A percentile compares a stretch with the other conserved stretches of the same genome.
These are phyloP conservation scores for Tolypocladium capitatum DNA, from an alignment of 2,329 filamentous ascomycete genomes.

Conservation along the genomic window DNA sequence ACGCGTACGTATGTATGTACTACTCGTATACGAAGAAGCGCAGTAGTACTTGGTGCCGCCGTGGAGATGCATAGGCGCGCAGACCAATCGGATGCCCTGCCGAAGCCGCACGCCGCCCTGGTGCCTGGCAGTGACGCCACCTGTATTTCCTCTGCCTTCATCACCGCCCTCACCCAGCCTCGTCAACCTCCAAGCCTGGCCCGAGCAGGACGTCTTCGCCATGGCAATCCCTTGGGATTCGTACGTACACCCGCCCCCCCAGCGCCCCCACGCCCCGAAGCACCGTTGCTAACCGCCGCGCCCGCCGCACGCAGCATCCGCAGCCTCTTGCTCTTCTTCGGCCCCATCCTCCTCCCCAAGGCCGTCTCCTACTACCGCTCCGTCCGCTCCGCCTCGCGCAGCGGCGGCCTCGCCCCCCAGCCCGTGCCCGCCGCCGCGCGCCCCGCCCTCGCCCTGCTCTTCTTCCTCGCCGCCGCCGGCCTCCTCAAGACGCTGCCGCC, in stretches of 20 bases:
- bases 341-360: conserved; percentile 58
- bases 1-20: no score
- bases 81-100: no score
- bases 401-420: conserved; percentile 35
- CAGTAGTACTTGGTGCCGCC: no score
- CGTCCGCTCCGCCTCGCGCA: conserved; percentile 26
- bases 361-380: conserved; percentile 51
- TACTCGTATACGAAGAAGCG: no score
- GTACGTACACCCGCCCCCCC: conserved; percentile 6
- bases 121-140: not conserved
- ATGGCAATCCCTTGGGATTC: conserved; percentile 4
- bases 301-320: conserved; percentile 31
- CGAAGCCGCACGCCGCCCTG: no score
- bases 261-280: not conserved
- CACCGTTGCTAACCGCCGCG: conserved; percentile 1
- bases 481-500: conserved; percentile 49
- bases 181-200: not conserved
- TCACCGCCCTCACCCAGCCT: not conserved
- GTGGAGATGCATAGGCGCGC: no score
- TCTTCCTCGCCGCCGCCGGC: conserved; percentile 30
- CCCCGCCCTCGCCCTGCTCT: conserved; percentile 48
- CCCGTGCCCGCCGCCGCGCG: conserved; percentile 39
- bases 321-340: conserved; percentile 48
- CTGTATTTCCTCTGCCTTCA: not conserved
- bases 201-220: not conserved